Base-by-base conservation (phyloP, 805 yeast genomes). In the Spathaspora arborariae region DNA sequence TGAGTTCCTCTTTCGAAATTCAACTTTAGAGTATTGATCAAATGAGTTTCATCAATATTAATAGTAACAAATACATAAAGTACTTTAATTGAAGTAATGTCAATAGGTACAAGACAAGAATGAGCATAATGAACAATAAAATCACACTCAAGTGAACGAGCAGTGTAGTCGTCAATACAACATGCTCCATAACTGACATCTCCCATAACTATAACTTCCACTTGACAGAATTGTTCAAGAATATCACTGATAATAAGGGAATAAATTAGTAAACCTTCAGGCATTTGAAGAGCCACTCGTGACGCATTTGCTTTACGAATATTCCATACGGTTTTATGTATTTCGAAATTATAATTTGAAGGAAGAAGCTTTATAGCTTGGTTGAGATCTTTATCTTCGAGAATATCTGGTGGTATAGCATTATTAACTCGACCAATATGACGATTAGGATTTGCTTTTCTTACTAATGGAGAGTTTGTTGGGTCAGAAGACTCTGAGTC, bases 101-200 rank as follows among this genome's bases (percentile, higher is more conserved):
- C 98, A 22, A 94, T 87, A 2, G 99, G 99, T 1, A 94, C 97
- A 40, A 94, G 73, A 67, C 99, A 94, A 6, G 96, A 89, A 63
- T 94, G 99, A 1, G 99, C 99, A 65, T 94, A 94, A 67, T 94
- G 99, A 11, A 92, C 89, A 49, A 94, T 82, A 58, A 91, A 85
- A 60, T 94, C 99, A 67, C 99, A 94, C 42, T 87, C 96, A 21
- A 94, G 66, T 0, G 98, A 82, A 52, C 91, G 74, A 1, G 99
- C 99, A 0, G 99, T 91, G 61, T 76, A 94, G 60, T 94, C 99
- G 63, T 94, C 99, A 40, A 94, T 90, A 67, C 99, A 94, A 63
- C 99, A 94, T 0, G 99, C 99, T 38, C 99, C 99, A 59, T 94
- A 94, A 0, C 97, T 88, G 0, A 94, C 99, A 64, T 94, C 99